These are phyloP conservation scores for Rachicladosporium sp. DNA, from an alignment of 2,329 filamentous ascomycete genomes.

Conservation along the genomic window DNA sequence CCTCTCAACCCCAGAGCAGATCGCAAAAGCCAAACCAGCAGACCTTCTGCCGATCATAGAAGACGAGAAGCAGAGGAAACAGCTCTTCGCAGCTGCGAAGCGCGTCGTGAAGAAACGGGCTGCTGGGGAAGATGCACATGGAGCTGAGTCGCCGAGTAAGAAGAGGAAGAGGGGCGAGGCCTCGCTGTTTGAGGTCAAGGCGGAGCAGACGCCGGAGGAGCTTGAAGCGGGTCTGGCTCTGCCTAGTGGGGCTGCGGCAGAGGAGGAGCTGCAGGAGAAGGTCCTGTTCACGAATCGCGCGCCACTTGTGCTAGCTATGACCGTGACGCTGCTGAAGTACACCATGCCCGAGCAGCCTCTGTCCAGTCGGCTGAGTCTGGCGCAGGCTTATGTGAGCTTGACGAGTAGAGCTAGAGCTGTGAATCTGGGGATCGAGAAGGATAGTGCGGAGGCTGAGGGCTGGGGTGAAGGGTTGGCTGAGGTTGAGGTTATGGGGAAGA, in stretches of 20 bases:
- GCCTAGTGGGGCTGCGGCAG: slow-evolving; percentile 42
- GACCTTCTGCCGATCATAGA: slow-evolving; percentile 31
- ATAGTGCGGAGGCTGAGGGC: slow-evolving; percentile 55
- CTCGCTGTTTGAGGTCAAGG: slow-evolving; percentile 19
- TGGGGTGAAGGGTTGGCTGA: slow-evolving; percentile 66
- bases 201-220: slow-evolving; percentile 35
- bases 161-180: slow-evolving; percentile 22
- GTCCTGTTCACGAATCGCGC: slow-evolving; percentile 65
- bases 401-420: slow-evolving; percentile 69
- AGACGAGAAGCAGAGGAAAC: slow-evolving; percentile 45
- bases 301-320: slow-evolving; percentile 70
- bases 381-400: slow-evolving; percentile 70
- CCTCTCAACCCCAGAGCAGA: slow-evolving; percentile 32
- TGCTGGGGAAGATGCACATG: slow-evolving; percentile 23
- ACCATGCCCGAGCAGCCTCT: slow-evolving; percentile 78
- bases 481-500: slow-evolving; percentile 59
- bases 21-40: slow-evolving; percentile 37
- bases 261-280: slow-evolving; percentile 46
- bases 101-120: slow-evolving; percentile 44
- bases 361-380: slow-evolving; percentile 71
- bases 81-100: slow-evolving; percentile 46
- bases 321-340: slow-evolving; percentile 58
- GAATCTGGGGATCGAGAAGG: slow-evolving; percentile 57
- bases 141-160: slow-evolving; percentile 24
- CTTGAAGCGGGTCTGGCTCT: slow-evolving; percentile 52